Evolutionary conservation across 1,284 basidiomycete genomes (phyloP).

Genomic region (Sporisorium iseilematis-ciliati): DNA sequence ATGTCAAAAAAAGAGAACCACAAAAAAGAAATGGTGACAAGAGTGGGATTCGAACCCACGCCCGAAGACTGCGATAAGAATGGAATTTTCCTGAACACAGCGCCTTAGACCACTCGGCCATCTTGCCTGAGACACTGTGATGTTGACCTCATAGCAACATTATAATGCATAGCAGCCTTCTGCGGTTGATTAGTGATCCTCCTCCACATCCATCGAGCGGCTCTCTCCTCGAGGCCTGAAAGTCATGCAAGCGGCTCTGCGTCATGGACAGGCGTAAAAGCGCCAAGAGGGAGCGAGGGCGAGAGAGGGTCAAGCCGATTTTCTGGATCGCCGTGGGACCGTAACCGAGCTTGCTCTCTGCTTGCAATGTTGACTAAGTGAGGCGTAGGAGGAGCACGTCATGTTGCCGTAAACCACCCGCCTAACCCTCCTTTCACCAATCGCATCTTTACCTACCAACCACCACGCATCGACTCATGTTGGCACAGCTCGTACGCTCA

Average conservation of each 20-base stretch:
- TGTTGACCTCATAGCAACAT: fast-evolving
- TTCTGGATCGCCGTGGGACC: background rate
- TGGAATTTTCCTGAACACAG: conserved; percentile 49
- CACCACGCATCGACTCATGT: conserved; percentile 14
- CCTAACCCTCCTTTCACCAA: background rate
- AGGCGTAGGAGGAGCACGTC: background rate
- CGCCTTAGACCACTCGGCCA: conserved; percentile 70
- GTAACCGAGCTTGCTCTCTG: background rate
- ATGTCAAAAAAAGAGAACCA: conserved; percentile 2
- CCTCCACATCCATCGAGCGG: conserved; percentile 24
- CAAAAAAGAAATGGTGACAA: conserved; percentile 57
- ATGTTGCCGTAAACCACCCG: background rate
- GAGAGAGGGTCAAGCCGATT: no score
- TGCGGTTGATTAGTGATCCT: conserved; percentile 19
- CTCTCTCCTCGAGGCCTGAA: background rate
- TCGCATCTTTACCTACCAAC: background rate
- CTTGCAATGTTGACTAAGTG: conserved; percentile 1
- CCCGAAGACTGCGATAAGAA: conserved; percentile 60
- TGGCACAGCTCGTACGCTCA: conserved; percentile 10
- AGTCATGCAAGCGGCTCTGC: no score
- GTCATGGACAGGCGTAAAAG: background rate
- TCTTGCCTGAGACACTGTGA: conserved; percentile 55
- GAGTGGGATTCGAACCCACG: conserved; percentile 70
- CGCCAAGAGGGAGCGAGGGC: background rate
- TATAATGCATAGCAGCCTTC: no score